A percentile compares a stretch with the other conserved stretches of the same genome.
These are phyloP conservation scores for Phlyctochytrium bullatum DNA, from an alignment of 192 early-diverging fungal species.

Conservation along the genomic window DNA sequence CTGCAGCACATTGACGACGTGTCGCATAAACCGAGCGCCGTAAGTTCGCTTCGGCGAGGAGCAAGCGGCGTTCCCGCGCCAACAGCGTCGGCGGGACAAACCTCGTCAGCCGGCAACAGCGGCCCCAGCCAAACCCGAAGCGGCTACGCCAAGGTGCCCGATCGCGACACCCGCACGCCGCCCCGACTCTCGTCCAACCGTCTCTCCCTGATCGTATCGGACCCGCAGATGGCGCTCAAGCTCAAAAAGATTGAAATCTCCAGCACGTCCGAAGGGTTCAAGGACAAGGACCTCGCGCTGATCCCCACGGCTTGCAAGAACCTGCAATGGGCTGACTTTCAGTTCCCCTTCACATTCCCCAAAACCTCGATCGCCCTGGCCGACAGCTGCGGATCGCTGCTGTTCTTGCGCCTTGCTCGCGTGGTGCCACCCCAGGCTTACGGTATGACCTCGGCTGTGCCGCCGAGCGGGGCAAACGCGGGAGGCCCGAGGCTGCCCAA, in stretches of 20 bases:
- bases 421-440: constrained; percentile 7
- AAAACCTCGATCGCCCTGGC: constrained; percentile 28
- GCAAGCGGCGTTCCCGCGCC: too few species aligned
- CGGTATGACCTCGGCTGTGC: neutral
- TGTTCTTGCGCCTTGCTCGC: constrained; percentile 38
- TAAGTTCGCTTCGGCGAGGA: neutral
- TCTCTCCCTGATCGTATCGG: constrained; percentile 28
- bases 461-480: neutral
- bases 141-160: neutral
- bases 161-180: neutral
- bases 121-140: too few species aligned
- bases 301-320: constrained; percentile 24
- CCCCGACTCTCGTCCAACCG: constrained; percentile 25
- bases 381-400: constrained; percentile 23
- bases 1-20: constrained; percentile 10
- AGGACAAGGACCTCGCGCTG: constrained; percentile 29
- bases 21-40: neutral
- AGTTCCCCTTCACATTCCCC: constrained; percentile 45
- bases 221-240: constrained; percentile 15
- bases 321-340: constrained; percentile 49
- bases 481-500: neutral
- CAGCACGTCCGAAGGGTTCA: constrained; percentile 29
- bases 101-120: neutral
- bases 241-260: constrained; percentile 43
- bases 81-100: neutral